Conservation (phyloP, 805 yeast species). For the Ogataea neopini region DNA sequence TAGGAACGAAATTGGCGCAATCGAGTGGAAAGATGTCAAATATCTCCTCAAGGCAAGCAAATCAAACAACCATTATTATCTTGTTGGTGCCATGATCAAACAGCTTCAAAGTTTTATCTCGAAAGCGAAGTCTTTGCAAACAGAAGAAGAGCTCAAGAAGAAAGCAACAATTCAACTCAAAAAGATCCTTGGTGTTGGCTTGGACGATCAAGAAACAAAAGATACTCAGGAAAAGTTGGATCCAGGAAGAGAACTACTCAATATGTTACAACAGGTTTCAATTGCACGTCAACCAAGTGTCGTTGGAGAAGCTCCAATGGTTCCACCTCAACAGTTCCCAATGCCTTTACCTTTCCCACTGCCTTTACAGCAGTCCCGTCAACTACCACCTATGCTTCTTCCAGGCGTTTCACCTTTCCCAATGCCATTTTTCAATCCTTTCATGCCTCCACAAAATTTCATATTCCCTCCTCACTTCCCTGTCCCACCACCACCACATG, state of each 20-base stretch:
- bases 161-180: conserved; percentile 69
- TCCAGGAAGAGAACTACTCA: conserved; percentile 76
- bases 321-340: conserved; percentile 10
- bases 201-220: conserved; percentile 30
- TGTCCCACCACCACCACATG: conserved; percentile 18
- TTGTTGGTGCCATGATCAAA: conserved; percentile 50
- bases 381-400: conserved; percentile 18
- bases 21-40: conserved; percentile 74
- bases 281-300: conserved; percentile 29
- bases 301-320: conserved; percentile 3
- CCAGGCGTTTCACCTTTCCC: conserved; percentile 26
- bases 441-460: conserved; percentile 21
- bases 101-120: conserved; percentile 57
- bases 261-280: conserved; percentile 55
- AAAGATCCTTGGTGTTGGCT: conserved; percentile 58
- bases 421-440: conserved; percentile 31
- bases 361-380: conserved; percentile 16
- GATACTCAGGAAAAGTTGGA: conserved; percentile 40
- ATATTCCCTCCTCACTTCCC: conserved; percentile 21
- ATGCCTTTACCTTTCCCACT: conserved; percentile 10
- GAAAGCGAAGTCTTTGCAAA: conserved; percentile 47
- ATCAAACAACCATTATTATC: conserved; percentile 38
- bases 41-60: conserved; percentile 38
- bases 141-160: conserved; percentile 59
- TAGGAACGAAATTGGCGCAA: conserved; percentile 82